Evolutionary conservation across 768 basidiomycete species (phyloP).

Genomic region (Cystobasidium ongulense): DNA sequence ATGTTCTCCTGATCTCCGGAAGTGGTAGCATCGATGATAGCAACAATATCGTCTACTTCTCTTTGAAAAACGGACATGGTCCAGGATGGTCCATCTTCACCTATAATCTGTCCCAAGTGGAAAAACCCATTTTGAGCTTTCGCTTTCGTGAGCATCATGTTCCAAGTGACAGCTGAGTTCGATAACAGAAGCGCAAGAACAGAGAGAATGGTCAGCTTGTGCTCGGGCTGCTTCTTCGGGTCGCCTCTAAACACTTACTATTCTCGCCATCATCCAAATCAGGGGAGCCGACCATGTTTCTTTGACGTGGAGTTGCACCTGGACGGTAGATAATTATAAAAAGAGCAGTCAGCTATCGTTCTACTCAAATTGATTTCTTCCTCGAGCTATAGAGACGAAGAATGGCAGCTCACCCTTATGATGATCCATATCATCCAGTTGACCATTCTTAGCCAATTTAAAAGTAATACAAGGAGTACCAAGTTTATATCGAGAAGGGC

Average conservation of each 20-base stretch:
- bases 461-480: conserved; percentile 23
- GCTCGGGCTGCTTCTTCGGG: not conserved
- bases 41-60: conserved; percentile 18
- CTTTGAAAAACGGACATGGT: conserved; percentile 20
- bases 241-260: not conserved
- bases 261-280: conserved; percentile 8
- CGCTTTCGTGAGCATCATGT: conserved; percentile 24
- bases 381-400: not conserved
- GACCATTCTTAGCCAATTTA: conserved; percentile 23
- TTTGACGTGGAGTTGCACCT: conserved; percentile 13
- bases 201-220: not conserved
- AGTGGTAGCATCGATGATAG: conserved; percentile 18
- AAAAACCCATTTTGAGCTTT: conserved; percentile 18
- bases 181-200: not conserved
- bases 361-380: not conserved
- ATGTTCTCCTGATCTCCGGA: conserved; percentile 3
- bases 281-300: conserved; percentile 23
- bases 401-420: not conserved
- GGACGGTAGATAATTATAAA: too few species aligned
- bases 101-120: conserved; percentile 23
- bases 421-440: conserved; percentile 25
- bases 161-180: conserved; percentile 28
- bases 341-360: not conserved
- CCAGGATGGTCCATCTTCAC: conserved; percentile 21
- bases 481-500: not conserved